Evolutionary conservation across 805 yeast species (phyloP), one percentile per base, ranked within the genome.

Genomic region (Monosporozyma unispora): DNA sequence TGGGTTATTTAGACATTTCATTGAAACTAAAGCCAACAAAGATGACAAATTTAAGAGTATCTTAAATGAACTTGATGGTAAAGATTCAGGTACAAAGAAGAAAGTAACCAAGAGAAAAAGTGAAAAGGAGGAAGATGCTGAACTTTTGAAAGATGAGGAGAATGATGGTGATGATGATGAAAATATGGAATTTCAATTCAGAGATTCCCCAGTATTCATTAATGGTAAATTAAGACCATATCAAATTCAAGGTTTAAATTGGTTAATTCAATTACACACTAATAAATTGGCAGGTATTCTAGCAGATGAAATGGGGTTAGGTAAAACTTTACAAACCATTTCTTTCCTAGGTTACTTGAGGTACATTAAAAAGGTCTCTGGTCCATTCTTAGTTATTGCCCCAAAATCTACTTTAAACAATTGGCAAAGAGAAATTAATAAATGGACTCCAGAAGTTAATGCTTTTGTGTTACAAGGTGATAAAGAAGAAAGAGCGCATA

Each of bases 281-380:
- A 83, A 83, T 67, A 78, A 80, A 52, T 68, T 85, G 45, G 77
- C 85, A 1, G 93, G 93, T 53, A 84, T 85, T 33, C 70, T 85
- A 52, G 93, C 93, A 1, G 93, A 85, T 66, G 93, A 85, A 66
- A 85, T 85, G 93, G 93, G 93, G 3, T 69, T 85, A 53, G 93
- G 93, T 56, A 85, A 85, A 61, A 85, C 93, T 4, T 69, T 85
- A 51, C 93, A 85, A 64, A 85, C 91, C 0, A 84, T 85, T 55
- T 78, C 91, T 3, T 82, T 82, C 54, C 66, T 85, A 44, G 93
- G 91, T 2, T 85, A 81, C 59, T 68, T 85, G 38, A 72, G 91
- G 53, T 83, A 79, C 59, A 65, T 80, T 48, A 78, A 76, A 57
- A 70, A 76, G 27, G 72, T 78, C 25, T 71, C 71, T 41, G 93